Evolutionary conservation across 345 rosid species (phyloP).

Genomic region (Salix arbutifolia): DNA sequence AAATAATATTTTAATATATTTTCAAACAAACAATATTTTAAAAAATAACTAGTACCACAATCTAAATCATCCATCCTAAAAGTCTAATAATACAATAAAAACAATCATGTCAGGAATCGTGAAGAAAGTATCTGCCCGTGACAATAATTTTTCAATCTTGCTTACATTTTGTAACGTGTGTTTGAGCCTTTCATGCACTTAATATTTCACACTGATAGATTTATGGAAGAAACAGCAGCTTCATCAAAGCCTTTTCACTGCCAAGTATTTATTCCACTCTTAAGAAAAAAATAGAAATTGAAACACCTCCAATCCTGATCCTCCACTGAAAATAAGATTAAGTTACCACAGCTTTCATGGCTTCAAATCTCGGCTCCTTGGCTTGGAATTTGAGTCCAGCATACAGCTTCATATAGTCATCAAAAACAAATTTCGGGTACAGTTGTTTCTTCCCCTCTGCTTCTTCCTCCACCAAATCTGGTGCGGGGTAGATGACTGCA

Average conservation of each 20-base stretch:
- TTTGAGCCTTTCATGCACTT: background rate
- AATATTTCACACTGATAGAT: background rate
- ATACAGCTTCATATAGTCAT: constrained; percentile 88
- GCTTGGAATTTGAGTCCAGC: constrained; percentile 72
- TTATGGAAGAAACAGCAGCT: background rate
- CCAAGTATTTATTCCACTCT: background rate
- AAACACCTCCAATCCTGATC: background rate
- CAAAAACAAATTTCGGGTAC: constrained; percentile 79
- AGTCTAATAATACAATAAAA: too few species aligned
- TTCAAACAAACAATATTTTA: too few species aligned
- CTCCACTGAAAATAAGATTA: constrained; percentile 6
- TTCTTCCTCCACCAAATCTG: constrained; percentile 53
- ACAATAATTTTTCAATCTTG: too few species aligned
- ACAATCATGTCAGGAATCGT: too few species aligned
- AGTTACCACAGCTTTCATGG: constrained; percentile 59
- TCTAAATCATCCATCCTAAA: too few species aligned
- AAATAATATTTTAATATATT: too few species aligned
- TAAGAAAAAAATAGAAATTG: background rate
- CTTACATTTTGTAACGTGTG: background rate
- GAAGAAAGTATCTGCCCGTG: background rate
- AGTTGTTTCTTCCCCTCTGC: constrained; percentile 30
- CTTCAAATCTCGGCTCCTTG: constrained; percentile 92
- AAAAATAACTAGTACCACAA: too few species aligned
- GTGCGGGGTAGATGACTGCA: constrained; percentile 79
- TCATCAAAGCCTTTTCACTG: background rate